Conservation (phyloP, 2,329 filamentous ascomycete species). For the Sarocladium strictum region DNA sequence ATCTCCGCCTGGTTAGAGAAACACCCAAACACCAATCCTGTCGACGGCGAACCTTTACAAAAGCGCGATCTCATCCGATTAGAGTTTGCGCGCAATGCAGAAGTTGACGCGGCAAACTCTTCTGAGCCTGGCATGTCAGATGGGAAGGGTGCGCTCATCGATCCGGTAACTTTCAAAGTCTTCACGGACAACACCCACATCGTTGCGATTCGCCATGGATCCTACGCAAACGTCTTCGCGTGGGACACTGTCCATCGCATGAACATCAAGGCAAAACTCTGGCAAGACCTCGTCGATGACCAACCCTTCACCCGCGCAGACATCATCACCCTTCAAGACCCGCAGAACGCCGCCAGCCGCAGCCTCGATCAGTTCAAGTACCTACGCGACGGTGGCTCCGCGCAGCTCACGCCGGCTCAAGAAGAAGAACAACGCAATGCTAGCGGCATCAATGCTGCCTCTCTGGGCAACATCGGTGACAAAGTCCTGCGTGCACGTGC, state of each 20-base stretch:
- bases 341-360: conserved; percentile 77
- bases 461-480: conserved; percentile 68
- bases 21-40: conserved; percentile 79
- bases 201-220: conserved; percentile 73
- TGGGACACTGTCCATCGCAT: conserved; percentile 93
- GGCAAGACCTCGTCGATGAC: conserved; percentile 85
- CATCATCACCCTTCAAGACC: conserved; percentile 94
- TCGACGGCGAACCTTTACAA: conserved; percentile 73
- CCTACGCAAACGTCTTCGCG: conserved; percentile 89
- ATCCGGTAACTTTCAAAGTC: conserved; percentile 95
- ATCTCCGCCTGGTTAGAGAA: conserved; percentile 93
- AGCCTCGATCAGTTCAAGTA: conserved; percentile 88
- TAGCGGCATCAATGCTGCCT: conserved; percentile 69
- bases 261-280: conserved; percentile 96
- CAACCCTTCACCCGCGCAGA: conserved; percentile 81
- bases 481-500: conserved; percentile 91
- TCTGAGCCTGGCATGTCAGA: conserved; percentile 42
- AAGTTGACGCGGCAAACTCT: conserved; percentile 37
- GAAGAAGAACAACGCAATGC: conserved; percentile 58
- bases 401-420: conserved; percentile 63
- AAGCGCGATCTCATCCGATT: conserved; percentile 83
- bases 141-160: conserved; percentile 73
- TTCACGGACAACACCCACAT: conserved; percentile 98
- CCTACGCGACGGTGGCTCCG: conserved; percentile 72
- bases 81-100: conserved; percentile 86